Conservation (phyloP, 768 basidiomycete species). For the Lactarius quietus region DNA sequence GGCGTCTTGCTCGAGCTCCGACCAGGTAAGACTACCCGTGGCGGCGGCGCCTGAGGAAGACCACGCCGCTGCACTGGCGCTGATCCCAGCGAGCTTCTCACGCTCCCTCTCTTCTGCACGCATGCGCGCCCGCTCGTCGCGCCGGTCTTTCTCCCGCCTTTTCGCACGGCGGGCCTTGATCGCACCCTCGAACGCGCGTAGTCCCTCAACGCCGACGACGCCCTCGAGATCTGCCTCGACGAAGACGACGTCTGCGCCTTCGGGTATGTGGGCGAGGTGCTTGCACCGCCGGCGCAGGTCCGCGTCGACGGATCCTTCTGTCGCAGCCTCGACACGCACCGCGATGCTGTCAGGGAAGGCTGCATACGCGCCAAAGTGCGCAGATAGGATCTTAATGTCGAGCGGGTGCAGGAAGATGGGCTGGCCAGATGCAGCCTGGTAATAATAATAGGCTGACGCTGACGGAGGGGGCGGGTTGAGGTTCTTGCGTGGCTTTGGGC, state of each 20-base stretch:
- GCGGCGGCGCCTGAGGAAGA: neutral
- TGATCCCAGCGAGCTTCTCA: slow-evolving; percentile 25
- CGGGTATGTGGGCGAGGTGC: slow-evolving; percentile 89
- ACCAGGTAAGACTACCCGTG: slow-evolving; percentile 8
- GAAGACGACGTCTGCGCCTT: slow-evolving; percentile 90
- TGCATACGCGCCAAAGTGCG: slow-evolving; percentile 76
- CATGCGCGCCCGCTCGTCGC: slow-evolving; percentile 80
- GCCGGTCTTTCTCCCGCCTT: slow-evolving; percentile 76
- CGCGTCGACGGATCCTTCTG: slow-evolving; percentile 83
- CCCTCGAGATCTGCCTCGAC: slow-evolving; percentile 79
- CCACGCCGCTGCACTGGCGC: neutral
- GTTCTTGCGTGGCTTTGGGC: slow-evolving; percentile 64
- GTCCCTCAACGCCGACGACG: slow-evolving; percentile 70
- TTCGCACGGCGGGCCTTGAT: slow-evolving; percentile 70
- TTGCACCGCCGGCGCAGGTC: slow-evolving; percentile 94
- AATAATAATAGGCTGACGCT: slow-evolving; percentile 91
- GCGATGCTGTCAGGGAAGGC: slow-evolving; percentile 81
- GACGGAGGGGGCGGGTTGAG: slow-evolving; percentile 84
- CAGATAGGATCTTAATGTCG: slow-evolving; percentile 88
- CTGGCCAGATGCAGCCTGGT: slow-evolving; percentile 88
- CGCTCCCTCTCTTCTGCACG: slow-evolving; percentile 67
- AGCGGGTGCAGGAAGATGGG: slow-evolving; percentile 93
- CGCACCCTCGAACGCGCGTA: slow-evolving; percentile 81
- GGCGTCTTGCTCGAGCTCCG: slow-evolving; percentile 7
- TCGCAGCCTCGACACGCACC: slow-evolving; percentile 72